Percentiles rank a stretch among this genome's conserved stretches.
Evolutionary conservation across 2,329 filamentous ascomycete genomes (phyloP).

Genomic region (Aureobasidium sp.): DNA sequence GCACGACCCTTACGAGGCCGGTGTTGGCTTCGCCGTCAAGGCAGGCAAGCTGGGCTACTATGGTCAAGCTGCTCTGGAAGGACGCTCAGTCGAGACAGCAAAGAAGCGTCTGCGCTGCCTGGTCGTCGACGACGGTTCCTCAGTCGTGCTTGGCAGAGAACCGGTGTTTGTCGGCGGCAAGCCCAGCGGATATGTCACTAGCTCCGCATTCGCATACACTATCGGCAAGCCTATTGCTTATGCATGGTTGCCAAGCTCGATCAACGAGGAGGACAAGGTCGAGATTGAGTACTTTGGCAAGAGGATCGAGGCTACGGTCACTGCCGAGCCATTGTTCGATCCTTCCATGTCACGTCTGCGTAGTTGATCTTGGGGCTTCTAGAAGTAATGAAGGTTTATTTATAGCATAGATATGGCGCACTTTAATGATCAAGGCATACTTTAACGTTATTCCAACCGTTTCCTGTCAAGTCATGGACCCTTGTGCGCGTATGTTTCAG

Average conservation of each 20-base stretch:
- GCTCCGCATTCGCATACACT: conserved; percentile 54
- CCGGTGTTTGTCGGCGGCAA: conserved; percentile 48
- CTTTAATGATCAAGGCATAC: conserved; percentile 11
- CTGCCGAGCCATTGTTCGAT: conserved; percentile 40
- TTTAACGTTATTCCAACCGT: neutral
- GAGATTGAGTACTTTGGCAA: conserved; percentile 58
- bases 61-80: conserved; percentile 45
- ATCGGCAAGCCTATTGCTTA: conserved; percentile 54
- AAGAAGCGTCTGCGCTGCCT: conserved; percentile 42
- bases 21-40: conserved; percentile 46
- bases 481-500: no score
- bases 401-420: conserved; percentile 13
- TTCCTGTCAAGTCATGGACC: neutral
- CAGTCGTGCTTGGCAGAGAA: conserved; percentile 56
- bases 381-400: conserved; percentile 4
- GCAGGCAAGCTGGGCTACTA: conserved; percentile 44
- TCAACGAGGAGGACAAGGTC: conserved; percentile 45
- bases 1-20: conserved; percentile 55
- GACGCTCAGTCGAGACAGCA: conserved; percentile 32
- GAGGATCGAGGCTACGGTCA: conserved; percentile 48
- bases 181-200: conserved; percentile 52
- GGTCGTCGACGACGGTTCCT: conserved; percentile 49
- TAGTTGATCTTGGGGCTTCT: neutral
- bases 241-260: conserved; percentile 46
- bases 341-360: conserved; percentile 14